phyloP scores from a whole-genome alignment of 305 asterid genomes.

The Fraxinus latifolia region DNA sequence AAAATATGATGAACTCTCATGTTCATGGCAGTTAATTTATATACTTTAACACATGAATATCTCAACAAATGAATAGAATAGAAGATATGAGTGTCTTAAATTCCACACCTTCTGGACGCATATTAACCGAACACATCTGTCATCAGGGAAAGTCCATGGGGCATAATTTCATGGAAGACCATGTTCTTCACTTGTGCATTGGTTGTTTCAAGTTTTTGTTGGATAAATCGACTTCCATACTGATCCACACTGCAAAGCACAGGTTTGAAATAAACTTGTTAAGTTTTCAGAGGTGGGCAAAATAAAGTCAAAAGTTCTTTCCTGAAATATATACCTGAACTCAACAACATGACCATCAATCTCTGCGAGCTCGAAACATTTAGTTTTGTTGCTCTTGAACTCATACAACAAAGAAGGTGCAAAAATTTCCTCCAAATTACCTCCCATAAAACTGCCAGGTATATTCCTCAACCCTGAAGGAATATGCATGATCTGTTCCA shows the following conservation, averaged over 20 bases:
- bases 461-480: slow-evolving; percentile 43
- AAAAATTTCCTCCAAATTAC: slow-evolving; percentile 42
- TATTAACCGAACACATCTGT: slow-evolving; percentile 79
- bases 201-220: slow-evolving; percentile 71
- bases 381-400: slow-evolving; percentile 63
- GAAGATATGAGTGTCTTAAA: too few species aligned
- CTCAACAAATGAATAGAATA: too few species aligned
- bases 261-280: background rate
- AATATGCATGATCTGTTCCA: slow-evolving; percentile 23
- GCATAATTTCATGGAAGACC: slow-evolving; percentile 68
- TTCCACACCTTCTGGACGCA: slow-evolving; percentile 55
- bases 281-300: background rate
- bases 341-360: slow-evolving; percentile 70
- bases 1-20: slow-evolving; percentile 6
- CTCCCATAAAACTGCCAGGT: slow-evolving; percentile 35
- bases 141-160: slow-evolving; percentile 61
- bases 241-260: slow-evolving; percentile 54
- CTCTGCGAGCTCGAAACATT: slow-evolving; percentile 60
- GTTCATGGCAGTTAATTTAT: too few species aligned
- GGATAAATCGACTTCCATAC: slow-evolving; percentile 71
- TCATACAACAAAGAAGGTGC: slow-evolving; percentile 46
- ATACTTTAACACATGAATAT: too few species aligned
- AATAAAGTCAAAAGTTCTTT: too few species aligned
- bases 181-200: slow-evolving; percentile 54
- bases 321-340: slow-evolving; percentile 42